Evolutionary conservation across 2,329 filamentous ascomycete species (phyloP), one percentile per base, ranked within the genome.

Genomic region (Monosporascus sp.): DNA sequence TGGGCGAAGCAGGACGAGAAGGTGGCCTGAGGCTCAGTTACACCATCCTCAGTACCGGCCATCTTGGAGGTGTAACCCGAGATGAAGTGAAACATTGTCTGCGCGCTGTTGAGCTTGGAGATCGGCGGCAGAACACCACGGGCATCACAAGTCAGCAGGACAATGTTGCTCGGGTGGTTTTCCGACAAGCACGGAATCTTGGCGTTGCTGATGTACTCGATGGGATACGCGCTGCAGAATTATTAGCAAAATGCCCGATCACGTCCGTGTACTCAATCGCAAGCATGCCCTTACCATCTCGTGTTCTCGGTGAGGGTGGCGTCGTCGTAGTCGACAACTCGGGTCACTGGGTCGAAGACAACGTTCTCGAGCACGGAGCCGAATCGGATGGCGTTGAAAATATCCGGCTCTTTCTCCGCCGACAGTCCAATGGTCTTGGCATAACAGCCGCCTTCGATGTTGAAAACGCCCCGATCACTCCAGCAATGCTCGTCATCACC

Each of bases 41-140:
- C 85, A 68, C 94, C 94, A 61, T 97, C 90, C 78, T 99, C 94
- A 37, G 94, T 99, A 68, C 94, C 94, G 60, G 94, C 94, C 94
- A 99, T 99, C 87, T 99, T 99, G 70, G 93, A 97, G 60, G 94
- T 99, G 83, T 99, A 99, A 65, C 94, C 94, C 18, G 90, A 96
- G 76, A 99, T 99, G 85, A 99, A 99, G 83, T 99, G 94, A 87
- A 97, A 99, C 93, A 99, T 97, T 73, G 91, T 96, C 79, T 97
- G 94, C 67, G 90, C 85, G 60, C 88, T 84, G 80, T 88, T 85
- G 71, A 99, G 88, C 82, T 97, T 97, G 67, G 91, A 97, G 76
- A 99, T 97, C 48, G 94, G 94, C 53, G 94, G 94, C 52, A 99
- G 85, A 48, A 99, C 94, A 79, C 94, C 94, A 63, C 94, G 90